phyloP scores from a whole-genome alignment of 2,329 filamentous ascomycete species.

The Epichloe aotearoae region DNA sequence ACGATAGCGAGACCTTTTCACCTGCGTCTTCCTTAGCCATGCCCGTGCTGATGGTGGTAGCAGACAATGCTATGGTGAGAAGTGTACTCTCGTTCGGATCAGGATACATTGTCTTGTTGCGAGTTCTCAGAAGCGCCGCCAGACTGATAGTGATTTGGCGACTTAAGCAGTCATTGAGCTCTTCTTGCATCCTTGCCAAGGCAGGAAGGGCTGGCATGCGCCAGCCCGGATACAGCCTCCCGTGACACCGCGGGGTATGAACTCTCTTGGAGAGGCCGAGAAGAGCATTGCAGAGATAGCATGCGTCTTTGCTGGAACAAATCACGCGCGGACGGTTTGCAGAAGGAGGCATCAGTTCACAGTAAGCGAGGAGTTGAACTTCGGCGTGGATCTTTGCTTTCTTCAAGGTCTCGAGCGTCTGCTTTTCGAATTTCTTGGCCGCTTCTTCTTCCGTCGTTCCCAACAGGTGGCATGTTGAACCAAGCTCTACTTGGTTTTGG shows the following conservation, averaged over 20 bases:
- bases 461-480: not conserved
- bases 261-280: conserved; percentile 28
- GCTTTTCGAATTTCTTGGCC: not conserved
- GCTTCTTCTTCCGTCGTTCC: conserved; percentile 1
- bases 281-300: conserved; percentile 36
- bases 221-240: conserved; percentile 24
- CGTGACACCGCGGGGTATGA: conserved; percentile 28
- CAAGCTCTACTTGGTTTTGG: not conserved
- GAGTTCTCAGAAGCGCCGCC: not conserved
- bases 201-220: not conserved
- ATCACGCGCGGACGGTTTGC: conserved; percentile 25
- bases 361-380: not conserved
- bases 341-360: not conserved
- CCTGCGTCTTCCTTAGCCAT: not conserved
- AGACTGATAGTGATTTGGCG: not conserved
- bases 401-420: not conserved
- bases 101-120: not conserved
- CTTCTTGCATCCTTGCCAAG: not conserved
- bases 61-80: not conserved
- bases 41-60: not conserved
- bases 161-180: not conserved
- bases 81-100: conserved; percentile 1
- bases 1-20: not conserved
- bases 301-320: conserved; percentile 35
- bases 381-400: conserved; percentile 4